A percentile compares a stretch with the other conserved stretches of the same genome.
Evolutionary conservation across 1,284 basidiomycete genomes (phyloP).

Genomic region (Ceratobasidium sp.): DNA sequence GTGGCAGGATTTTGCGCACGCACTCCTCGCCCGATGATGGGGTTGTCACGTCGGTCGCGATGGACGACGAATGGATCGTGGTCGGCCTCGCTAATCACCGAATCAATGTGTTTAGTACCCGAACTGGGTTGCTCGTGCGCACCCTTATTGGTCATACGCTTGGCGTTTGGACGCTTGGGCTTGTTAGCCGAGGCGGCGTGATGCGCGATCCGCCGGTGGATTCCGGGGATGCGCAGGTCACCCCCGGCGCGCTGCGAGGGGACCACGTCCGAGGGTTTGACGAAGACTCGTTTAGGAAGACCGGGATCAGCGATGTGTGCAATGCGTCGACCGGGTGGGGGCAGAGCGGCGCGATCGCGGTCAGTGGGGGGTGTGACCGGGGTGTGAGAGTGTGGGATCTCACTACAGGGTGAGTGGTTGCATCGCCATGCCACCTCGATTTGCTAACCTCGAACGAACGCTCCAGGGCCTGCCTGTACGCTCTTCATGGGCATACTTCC

Average conservation of each 20-base stretch:
- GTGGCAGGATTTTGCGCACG: constrained; percentile 78
- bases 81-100: constrained; percentile 90
- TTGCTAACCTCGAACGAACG: not conserved
- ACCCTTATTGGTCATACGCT: constrained; percentile 87
- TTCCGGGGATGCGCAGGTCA: constrained; percentile 22
- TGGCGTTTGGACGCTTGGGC: constrained; percentile 92
- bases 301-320: constrained; percentile 65
- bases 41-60: constrained; percentile 87
- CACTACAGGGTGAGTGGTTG: constrained; percentile 69
- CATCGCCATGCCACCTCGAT: not conserved
- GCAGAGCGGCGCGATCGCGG: constrained; percentile 73
- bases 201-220: not conserved
- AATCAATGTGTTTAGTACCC: constrained; percentile 88
- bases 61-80: constrained; percentile 87
- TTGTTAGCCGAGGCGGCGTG: constrained; percentile 64
- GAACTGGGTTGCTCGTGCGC: constrained; percentile 79
- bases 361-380: constrained; percentile 95
- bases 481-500: constrained; percentile 86
- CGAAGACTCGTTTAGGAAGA: constrained; percentile 32
- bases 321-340: constrained; percentile 75
- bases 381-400: constrained; percentile 93
- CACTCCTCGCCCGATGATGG: constrained; percentile 78
- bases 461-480: constrained; percentile 79
- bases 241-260: constrained; percentile 19
- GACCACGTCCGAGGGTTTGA: not conserved